Percentiles rank a stretch among this genome's conserved stretches.
phyloP scores from a whole-genome alignment of 1,284 basidiomycete genomes.

The Caloboletus inedulis region DNA sequence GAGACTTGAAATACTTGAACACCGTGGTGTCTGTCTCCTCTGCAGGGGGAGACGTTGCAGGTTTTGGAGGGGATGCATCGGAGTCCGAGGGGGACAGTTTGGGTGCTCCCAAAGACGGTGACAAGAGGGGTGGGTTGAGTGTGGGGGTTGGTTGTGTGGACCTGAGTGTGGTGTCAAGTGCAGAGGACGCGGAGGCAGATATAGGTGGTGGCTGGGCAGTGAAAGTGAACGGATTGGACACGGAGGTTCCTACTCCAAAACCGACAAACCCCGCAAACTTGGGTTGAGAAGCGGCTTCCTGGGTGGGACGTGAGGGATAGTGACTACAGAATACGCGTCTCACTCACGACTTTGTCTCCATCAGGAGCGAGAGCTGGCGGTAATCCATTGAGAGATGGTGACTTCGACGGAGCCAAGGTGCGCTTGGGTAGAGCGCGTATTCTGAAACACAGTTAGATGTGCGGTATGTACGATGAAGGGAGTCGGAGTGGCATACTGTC shows the following conservation, averaged over 20 bases:
- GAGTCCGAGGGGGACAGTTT: slow-evolving; percentile 2
- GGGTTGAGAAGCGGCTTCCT: slow-evolving; percentile 27
- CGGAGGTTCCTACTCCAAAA: slow-evolving; percentile 39
- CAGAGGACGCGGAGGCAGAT: slow-evolving; percentile 27
- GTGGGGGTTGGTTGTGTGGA: slow-evolving; percentile 16
- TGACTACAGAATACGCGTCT: slow-evolving; percentile 12
- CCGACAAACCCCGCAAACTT: slow-evolving; percentile 49
- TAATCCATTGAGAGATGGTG: slow-evolving; percentile 27
- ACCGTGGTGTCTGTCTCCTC: slow-evolving; percentile 38
- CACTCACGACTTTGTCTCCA: slow-evolving; percentile 26
- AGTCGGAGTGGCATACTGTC: slow-evolving; percentile 43
- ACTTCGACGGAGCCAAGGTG: slow-evolving; percentile 21
- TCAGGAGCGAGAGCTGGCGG: slow-evolving; percentile 13
- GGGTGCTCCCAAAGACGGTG: slow-evolving; percentile 13
- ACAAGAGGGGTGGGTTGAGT: slow-evolving; percentile 21
- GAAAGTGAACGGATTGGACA: slow-evolving; percentile 36
- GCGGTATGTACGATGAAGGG: background rate
- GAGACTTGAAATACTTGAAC: slow-evolving; percentile 63
- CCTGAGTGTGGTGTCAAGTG: slow-evolving; percentile 23
- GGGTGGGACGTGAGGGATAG: slow-evolving; percentile 6
- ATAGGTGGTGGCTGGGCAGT: slow-evolving; percentile 19
- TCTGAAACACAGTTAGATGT: slow-evolving; percentile 34
- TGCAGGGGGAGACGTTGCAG: slow-evolving; percentile 10
- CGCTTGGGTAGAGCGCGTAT: slow-evolving; percentile 60
- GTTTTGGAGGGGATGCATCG: slow-evolving; percentile 11